phyloP scores from a whole-genome alignment of 768 basidiomycete genomes.

The Trametes villosa region DNA sequence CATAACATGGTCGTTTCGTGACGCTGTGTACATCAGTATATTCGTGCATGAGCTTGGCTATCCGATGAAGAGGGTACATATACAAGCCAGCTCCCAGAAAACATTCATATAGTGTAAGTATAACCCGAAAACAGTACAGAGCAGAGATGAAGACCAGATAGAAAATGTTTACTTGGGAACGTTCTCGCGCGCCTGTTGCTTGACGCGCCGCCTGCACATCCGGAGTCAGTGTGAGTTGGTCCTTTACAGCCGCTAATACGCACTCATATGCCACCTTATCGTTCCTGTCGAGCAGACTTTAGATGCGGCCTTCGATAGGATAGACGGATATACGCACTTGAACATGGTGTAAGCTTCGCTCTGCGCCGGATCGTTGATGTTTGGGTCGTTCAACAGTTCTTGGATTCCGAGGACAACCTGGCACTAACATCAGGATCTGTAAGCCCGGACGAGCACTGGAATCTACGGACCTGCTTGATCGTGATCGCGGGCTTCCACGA shows the following conservation, averaged over 20 bases:
- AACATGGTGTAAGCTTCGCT: conserved; percentile 99
- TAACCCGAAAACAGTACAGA: conserved; percentile 18
- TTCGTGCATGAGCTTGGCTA: neutral
- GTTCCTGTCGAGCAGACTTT: conserved; percentile 60
- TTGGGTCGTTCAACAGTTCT: conserved; percentile 93
- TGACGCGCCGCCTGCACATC: conserved; percentile 67
- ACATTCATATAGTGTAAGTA: conserved; percentile 20
- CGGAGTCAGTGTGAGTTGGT: conserved; percentile 3
- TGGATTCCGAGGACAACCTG: conserved; percentile 98
- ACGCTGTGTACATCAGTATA: neutral
- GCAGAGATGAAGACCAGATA: neutral
- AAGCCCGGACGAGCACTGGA: neutral
- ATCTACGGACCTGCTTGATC: conserved; percentile 82
- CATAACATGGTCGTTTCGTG: neutral
- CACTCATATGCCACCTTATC: conserved; percentile 94
- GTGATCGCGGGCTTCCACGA: conserved; percentile 99
- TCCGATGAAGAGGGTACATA: neutral
- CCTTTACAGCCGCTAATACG: conserved; percentile 36
- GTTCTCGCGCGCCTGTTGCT: conserved; percentile 88
- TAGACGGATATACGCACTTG: too few species aligned
- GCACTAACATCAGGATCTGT: too few species aligned
- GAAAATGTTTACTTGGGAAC: conserved; percentile 67
- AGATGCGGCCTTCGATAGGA: too few species aligned
- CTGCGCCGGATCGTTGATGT: conserved; percentile 96
- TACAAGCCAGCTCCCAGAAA: neutral